Percentiles rank a stretch among this genome's conserved stretches.
phyloP scores from a whole-genome alignment of 805 yeast species.

The Wickerhamomyces subpelliculosus region DNA sequence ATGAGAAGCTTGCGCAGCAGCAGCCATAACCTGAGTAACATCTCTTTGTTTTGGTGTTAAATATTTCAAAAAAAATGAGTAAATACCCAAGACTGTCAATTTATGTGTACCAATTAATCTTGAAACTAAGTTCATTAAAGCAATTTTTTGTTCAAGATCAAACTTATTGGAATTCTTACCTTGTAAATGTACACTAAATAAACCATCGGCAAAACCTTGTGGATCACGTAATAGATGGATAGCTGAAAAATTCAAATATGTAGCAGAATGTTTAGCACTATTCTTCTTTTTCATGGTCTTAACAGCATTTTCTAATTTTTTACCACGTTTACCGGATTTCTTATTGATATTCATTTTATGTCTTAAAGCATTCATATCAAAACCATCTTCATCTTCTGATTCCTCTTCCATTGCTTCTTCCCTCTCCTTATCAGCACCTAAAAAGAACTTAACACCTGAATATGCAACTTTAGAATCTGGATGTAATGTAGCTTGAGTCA shows the following conservation, averaged over 20 bases:
- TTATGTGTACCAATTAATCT: constrained; percentile 93
- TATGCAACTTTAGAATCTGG: constrained; percentile 79
- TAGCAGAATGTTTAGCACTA: constrained; percentile 47
- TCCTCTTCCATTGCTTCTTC: constrained; percentile 76
- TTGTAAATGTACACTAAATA: constrained; percentile 66
- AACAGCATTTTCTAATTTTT: constrained; percentile 70
- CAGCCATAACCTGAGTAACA: constrained; percentile 95
- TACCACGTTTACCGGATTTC: constrained; percentile 71
- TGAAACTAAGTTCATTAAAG: constrained; percentile 80
- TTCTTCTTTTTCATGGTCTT: constrained; percentile 62
- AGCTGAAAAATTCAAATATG: constrained; percentile 87
- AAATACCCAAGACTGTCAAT: constrained; percentile 81
- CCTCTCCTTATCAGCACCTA: constrained; percentile 93
- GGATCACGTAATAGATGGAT: constrained; percentile 93
- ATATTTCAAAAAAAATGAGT: constrained; percentile 82
- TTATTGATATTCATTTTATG: constrained; percentile 83
- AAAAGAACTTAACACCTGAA: constrained; percentile 85
- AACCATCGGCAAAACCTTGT: constrained; percentile 89
- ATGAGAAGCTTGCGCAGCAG: constrained; percentile 93
- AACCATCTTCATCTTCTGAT: constrained; percentile 59
- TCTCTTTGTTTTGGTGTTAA: constrained; percentile 90
- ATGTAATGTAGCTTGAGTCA: constrained; percentile 93
- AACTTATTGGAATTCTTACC: constrained; percentile 65
- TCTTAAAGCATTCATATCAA: constrained; percentile 65
- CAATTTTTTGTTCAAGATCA: constrained; percentile 81